phyloP scores from a whole-genome alignment of 2,329 filamentous ascomycete genomes.

The Claviceps lovelessii region DNA sequence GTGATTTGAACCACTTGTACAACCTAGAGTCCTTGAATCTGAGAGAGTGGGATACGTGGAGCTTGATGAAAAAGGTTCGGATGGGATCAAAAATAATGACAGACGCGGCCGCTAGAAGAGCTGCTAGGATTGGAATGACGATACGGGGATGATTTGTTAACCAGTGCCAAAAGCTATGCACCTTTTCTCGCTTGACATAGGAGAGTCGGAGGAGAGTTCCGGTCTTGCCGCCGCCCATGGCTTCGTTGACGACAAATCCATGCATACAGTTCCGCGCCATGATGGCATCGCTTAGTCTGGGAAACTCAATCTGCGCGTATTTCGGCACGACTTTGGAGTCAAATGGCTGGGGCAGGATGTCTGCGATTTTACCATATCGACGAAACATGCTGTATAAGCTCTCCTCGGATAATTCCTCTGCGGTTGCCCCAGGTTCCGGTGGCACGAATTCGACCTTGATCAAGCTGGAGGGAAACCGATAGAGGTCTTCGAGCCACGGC shows the following conservation, averaged over 20 bases:
- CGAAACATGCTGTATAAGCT: slow-evolving; percentile 76
- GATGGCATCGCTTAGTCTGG: slow-evolving; percentile 57
- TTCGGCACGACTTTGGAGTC: slow-evolving; percentile 76
- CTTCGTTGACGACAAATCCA: slow-evolving; percentile 57
- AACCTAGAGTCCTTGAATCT: slow-evolving; percentile 58
- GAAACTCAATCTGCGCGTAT: slow-evolving; percentile 69
- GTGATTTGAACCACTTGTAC: slow-evolving; percentile 63
- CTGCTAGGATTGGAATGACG: slow-evolving; percentile 69
- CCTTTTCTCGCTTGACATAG: slow-evolving; percentile 67
- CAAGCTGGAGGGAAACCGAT: slow-evolving; percentile 61
- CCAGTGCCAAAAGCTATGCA: slow-evolving; percentile 77
- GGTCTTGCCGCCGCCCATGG: slow-evolving; percentile 56
- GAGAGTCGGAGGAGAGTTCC: slow-evolving; percentile 69
- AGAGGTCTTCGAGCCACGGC: slow-evolving; percentile 89
- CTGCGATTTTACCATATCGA: slow-evolving; percentile 75
- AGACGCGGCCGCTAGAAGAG: slow-evolving; percentile 66
- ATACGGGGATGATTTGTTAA: slow-evolving; percentile 73
- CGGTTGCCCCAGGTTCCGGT: slow-evolving; percentile 51
- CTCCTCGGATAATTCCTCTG: slow-evolving; percentile 73
- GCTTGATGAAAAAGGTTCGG: slow-evolving; percentile 79
- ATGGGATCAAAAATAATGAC: slow-evolving; percentile 90
- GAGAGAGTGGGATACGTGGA: slow-evolving; percentile 67
- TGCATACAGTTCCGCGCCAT: slow-evolving; percentile 91
- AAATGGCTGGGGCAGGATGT: slow-evolving; percentile 68
- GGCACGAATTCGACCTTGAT: slow-evolving; percentile 77